A percentile compares a stretch with the other conserved stretches of the same genome.
Conservation (phyloP, 2,329 filamentous ascomycete genomes). For the Beauveria bassiana region DNA sequence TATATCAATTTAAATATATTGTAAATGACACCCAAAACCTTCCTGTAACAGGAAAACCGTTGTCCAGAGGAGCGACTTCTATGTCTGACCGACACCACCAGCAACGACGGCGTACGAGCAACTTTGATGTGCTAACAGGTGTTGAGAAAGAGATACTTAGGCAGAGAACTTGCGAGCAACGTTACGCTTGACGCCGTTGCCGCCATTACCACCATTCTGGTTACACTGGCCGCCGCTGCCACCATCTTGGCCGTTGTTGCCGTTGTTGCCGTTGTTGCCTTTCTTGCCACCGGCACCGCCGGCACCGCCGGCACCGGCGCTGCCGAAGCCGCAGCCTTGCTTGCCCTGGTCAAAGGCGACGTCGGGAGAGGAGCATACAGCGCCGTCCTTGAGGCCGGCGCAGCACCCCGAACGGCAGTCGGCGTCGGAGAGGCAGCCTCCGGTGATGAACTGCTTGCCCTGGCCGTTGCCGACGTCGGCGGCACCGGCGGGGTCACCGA, state of each 20-base stretch:
- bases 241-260: not conserved
- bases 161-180: not conserved
- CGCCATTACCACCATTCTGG: too few relatives aligned
- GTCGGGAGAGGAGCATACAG: conserved; percentile 22
- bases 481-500: conserved; percentile 16
- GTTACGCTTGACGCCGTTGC: not conserved
- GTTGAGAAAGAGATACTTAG: not conserved
- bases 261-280: not conserved
- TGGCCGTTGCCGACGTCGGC: conserved; percentile 19
- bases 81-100: not conserved
- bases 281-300: not conserved
- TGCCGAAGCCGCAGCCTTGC: conserved; percentile 24
- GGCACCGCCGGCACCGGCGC: not conserved
- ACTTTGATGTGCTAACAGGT: not conserved
- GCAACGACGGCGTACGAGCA: not conserved
- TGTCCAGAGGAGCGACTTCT: not conserved
- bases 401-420: conserved; percentile 25
- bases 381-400: conserved; percentile 17
- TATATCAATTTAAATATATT: conserved; percentile 5
- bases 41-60: not conserved
- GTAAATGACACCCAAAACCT: not conserved
- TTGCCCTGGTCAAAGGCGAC: conserved; percentile 23
- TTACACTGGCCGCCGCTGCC: too few relatives aligned
- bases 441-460: conserved; percentile 22
- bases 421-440: conserved; percentile 17